Conservation (phyloP, 2,329 filamentous ascomycete species). For the Pleoardoris graminearum region DNA sequence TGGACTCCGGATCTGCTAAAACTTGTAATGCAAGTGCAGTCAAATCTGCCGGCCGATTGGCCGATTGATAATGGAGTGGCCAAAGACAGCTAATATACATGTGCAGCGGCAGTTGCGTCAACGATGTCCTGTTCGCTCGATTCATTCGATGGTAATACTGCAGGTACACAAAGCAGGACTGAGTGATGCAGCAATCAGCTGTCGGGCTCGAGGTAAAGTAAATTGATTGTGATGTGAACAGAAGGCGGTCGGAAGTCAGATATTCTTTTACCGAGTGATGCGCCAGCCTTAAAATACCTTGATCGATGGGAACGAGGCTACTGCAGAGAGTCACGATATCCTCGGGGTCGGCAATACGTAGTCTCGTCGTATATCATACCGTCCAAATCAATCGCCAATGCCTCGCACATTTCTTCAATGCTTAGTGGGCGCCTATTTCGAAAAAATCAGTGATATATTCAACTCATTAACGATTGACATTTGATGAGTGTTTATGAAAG, state of each 20-base stretch:
- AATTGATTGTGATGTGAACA: neutral
- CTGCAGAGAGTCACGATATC: slow-evolving; percentile 13
- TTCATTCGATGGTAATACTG: neutral
- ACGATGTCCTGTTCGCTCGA: neutral
- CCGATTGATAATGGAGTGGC: neutral
- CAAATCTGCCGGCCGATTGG: neutral
- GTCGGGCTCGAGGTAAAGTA: neutral
- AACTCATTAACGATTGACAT: no score
- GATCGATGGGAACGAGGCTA: slow-evolving; percentile 1
- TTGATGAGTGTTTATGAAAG: no score
- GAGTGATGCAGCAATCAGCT: slow-evolving; percentile 5
- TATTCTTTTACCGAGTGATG: slow-evolving; percentile 15
- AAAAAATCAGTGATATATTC: no score
- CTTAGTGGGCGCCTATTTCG: neutral
- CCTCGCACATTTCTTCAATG: slow-evolving; percentile 8
- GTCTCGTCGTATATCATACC: slow-evolving; percentile 4
- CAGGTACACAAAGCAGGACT: slow-evolving; percentile 1
- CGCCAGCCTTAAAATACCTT: slow-evolving; percentile 8
- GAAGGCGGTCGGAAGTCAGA: slow-evolving; percentile 10
- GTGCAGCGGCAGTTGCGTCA: neutral
- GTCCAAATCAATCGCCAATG: slow-evolving; percentile 6
- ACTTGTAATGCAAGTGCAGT: neutral
- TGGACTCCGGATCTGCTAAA: neutral
- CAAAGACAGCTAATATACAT: neutral
- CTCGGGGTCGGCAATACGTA: slow-evolving; percentile 7